Evolutionary conservation across 345 rosid genomes (phyloP).

Genomic region (Pugionium cornutum): DNA sequence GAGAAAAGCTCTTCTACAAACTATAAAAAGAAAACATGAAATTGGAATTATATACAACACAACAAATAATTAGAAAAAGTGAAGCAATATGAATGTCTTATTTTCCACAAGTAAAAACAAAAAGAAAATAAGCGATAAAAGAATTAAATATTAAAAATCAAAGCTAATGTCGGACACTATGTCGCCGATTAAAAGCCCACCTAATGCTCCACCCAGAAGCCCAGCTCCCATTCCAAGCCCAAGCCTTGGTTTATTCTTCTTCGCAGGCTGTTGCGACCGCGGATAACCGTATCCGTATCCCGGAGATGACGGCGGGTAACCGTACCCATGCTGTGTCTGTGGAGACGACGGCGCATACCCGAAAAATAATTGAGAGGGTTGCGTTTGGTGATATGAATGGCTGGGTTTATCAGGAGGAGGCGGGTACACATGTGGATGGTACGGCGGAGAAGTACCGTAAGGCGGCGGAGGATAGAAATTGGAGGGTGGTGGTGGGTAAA

Average conservation of each 20-base stretch:
- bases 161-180: slow-evolving; percentile 62
- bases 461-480: slow-evolving; percentile 29
- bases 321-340: slow-evolving; percentile 19
- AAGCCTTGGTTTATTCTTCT: slow-evolving; percentile 50
- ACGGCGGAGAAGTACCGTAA: slow-evolving; percentile 12
- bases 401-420: slow-evolving; percentile 16
- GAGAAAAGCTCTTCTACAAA: neutral
- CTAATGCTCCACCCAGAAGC: slow-evolving; percentile 67
- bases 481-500: slow-evolving; percentile 21
- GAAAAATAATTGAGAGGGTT: slow-evolving; percentile 30
- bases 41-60: neutral
- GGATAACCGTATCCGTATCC: slow-evolving; percentile 47
- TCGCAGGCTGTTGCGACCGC: slow-evolving; percentile 41
- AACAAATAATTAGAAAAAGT: no score
- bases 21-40: neutral
- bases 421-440: slow-evolving; percentile 24
- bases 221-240: slow-evolving; percentile 71
- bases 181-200: slow-evolving; percentile 75
- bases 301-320: slow-evolving; percentile 40
- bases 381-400: slow-evolving; percentile 30
- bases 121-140: neutral
- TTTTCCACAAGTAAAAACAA: neutral
- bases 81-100: no score
- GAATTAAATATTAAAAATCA: slow-evolving; percentile 27
- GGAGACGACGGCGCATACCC: slow-evolving; percentile 21